Conservation (phyloP, 129 eudicot genomes). For the Flaveria sonorensis region DNA sequence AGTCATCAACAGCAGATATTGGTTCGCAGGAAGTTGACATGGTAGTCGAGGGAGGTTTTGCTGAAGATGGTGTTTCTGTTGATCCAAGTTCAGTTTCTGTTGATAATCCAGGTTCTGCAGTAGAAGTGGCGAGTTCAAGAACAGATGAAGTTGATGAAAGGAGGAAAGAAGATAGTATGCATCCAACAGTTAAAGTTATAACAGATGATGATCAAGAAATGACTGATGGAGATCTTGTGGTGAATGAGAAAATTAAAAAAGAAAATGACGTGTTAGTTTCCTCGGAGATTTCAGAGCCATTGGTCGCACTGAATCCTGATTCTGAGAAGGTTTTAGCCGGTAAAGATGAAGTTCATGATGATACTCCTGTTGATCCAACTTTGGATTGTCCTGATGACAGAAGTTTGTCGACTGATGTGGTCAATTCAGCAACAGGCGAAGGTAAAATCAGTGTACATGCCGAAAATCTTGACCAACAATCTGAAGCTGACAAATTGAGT, state of each 20-base stretch:
- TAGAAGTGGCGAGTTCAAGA: not conserved
- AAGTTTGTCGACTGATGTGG: not conserved
- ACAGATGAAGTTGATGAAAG: constrained; percentile 3
- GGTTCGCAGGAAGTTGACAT: not conserved
- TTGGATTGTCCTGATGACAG: constrained; percentile 11
- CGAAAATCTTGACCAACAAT: constrained; percentile 17
- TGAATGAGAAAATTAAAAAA: constrained; percentile 23
- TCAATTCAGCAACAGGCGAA: constrained; percentile 23
- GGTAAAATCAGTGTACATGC: constrained; percentile 12
- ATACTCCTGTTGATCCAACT: constrained; percentile 14
- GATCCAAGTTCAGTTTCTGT: constrained; percentile 1
- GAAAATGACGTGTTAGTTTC: constrained; percentile 30
- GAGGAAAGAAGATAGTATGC: constrained; percentile 2
- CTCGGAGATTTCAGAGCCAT: constrained; percentile 17
- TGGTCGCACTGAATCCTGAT: constrained; percentile 8
- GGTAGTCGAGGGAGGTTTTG: constrained; percentile 16
- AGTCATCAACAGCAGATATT: not conserved
- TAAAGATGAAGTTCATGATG: constrained; percentile 32
- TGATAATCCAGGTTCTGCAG: not conserved
- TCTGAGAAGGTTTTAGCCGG: constrained; percentile 23
- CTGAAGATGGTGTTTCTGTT: not conserved
- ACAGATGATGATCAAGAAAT: constrained; percentile 25
- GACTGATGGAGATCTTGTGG: constrained; percentile 13
- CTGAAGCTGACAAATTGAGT: constrained; percentile 20
- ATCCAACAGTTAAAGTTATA: not conserved